A percentile compares a stretch with the other conserved stretches of the same genome.
phyloP scores from a whole-genome alignment of 2,329 filamentous ascomycete genomes.

The Coniochaeta sp. region DNA sequence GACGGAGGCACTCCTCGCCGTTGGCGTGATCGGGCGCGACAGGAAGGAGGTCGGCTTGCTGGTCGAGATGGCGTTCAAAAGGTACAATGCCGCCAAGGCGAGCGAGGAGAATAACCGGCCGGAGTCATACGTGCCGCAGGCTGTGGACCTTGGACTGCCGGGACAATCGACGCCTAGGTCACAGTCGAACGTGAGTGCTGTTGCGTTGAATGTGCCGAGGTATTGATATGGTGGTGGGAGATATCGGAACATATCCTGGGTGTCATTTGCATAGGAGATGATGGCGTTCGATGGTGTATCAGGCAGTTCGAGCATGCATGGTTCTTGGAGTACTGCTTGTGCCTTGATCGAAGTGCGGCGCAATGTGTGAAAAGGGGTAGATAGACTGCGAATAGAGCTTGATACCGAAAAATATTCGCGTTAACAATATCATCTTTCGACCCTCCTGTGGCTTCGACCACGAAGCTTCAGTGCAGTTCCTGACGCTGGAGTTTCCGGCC shows the following conservation, averaged over 20 bases:
- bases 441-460: neutral
- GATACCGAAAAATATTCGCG: neutral
- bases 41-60: conserved; percentile 33
- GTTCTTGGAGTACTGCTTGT: too few relatives aligned
- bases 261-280: neutral
- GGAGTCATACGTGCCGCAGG: conserved; percentile 11
- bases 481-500: neutral
- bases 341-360: too few relatives aligned
- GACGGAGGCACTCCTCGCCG: conserved; percentile 35
- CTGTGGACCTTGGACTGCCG: neutral
- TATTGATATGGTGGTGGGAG: neutral
- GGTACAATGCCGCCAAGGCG: conserved; percentile 34
- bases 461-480: neutral
- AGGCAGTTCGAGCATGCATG: neutral
- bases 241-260: neutral
- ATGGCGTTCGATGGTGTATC: neutral
- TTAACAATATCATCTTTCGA: neutral
- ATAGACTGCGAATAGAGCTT: neutral
- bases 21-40: conserved; percentile 33
- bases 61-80: conserved; percentile 33
- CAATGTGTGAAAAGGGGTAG: neutral
- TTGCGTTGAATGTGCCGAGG: neutral
- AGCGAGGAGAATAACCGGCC: conserved; percentile 31
- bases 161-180: neutral
- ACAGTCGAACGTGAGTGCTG: neutral